Evolutionary conservation across 2,329 filamentous ascomycete genomes (phyloP), one percentile per base, ranked within the genome.

Genomic region (Aspergillus awamori): DNA sequence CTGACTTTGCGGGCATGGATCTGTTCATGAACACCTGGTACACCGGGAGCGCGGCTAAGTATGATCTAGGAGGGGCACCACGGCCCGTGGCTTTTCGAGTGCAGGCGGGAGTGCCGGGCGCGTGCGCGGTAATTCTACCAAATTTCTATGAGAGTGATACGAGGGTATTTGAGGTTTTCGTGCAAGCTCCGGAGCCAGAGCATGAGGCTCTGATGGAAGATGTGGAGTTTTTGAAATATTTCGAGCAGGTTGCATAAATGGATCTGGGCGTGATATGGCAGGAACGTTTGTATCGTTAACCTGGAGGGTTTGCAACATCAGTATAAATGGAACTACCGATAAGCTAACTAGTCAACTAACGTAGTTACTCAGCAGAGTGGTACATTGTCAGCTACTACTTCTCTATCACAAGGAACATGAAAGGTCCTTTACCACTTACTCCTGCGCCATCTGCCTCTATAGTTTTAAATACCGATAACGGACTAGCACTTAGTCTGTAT

Each of bases 1-100:
- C 60, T 10, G 65, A 71, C 28, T 69, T 68, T 26, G 39, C 45
- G 8, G 57, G 63, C 22, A 67, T 69, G 67, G 68, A 70, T 26
- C 11, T 70, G 5, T 59, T 70, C 20, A 66, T 69, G 62, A 71
- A 67, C 41, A 66, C 61, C 17, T 71, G 69, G 69, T 64, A 64
- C 36, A 58, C 66, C 5, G 66, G 66, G 6, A 64, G 33, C 6
- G 64, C 60, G 1, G 64, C 65, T 43, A 62, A 66, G 13, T 71
- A 69, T 28, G 65, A 67, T 57, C 52, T 71, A 36, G 69, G 69
- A 11, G 51, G 36, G 36, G 67, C 51, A 11, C 39, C 54, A 7
- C 11, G 55, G 8, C 64, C 69, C 1, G 55, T 58, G 49, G 67
- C 66, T 1, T 63, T 69, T 48, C 62, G 69, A 6, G 26, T 59